Percentiles rank a stretch among this genome's conserved stretches.
Conservation (phyloP, 2,329 filamentous ascomycete species). For the Alternaria consortialis region DNA sequence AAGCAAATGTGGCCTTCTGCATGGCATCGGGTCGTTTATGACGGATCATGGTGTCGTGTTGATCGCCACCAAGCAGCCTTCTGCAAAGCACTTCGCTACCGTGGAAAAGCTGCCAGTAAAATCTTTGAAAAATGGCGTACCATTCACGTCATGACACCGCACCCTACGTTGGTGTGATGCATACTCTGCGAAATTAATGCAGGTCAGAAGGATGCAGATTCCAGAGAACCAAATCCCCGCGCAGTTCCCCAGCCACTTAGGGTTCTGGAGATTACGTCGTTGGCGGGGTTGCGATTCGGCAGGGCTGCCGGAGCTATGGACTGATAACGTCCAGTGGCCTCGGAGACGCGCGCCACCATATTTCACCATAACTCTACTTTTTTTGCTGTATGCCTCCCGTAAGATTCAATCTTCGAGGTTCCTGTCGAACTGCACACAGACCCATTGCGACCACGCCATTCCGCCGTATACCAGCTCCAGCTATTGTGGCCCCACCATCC, state of each 20-base stretch:
- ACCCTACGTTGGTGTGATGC: neutral
- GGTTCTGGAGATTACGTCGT: constrained; percentile 22
- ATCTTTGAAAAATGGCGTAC: neutral
- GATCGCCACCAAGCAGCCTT: neutral
- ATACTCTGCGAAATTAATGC: constrained; percentile 9
- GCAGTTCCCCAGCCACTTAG: constrained; percentile 10
- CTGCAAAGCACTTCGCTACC: neutral
- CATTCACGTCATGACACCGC: neutral
- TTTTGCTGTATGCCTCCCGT: constrained; percentile 40
- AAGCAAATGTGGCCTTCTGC: neutral
- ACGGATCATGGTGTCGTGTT: neutral
- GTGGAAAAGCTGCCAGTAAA: neutral
- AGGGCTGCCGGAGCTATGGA: constrained; percentile 9
- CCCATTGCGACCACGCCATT: constrained; percentile 13
- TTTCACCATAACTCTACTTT: neutral
- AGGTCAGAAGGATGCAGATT: constrained; percentile 10
- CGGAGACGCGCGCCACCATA: constrained; percentile 11
- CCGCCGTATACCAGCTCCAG: constrained; percentile 3
- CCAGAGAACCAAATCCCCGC: neutral
- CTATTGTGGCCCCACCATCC: constrained; percentile 18
- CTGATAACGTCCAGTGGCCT: constrained; percentile 17
- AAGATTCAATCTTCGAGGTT: constrained; percentile 39
- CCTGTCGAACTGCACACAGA: constrained; percentile 31
- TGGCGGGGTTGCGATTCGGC: constrained; percentile 20
- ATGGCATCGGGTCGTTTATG: neutral